Conservation (phyloP, 176 grass and related monocot species). For the Dendrocalamus sinicus region DNA sequence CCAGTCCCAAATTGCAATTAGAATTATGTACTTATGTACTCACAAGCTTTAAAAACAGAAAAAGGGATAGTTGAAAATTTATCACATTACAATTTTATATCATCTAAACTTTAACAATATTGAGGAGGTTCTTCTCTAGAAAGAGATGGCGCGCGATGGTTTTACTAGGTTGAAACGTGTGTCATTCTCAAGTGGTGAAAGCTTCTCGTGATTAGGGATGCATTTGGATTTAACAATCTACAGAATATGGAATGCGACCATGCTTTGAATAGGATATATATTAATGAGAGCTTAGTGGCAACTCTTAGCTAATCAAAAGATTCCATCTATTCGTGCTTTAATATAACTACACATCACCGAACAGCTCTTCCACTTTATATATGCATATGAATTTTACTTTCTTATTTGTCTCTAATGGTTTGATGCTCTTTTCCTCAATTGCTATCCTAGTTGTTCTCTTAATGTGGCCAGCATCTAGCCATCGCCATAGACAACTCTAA, state of each 20-base stretch:
- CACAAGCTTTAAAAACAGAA: too few relatives aligned
- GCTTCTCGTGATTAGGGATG: constrained; percentile 20
- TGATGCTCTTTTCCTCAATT: too few relatives aligned
- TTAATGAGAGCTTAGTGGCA: constrained; percentile 51
- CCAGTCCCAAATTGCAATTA: too few relatives aligned
- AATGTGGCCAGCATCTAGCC: constrained; percentile 33
- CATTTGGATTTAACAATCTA: constrained; percentile 48
- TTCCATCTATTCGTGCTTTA: constrained; percentile 50
- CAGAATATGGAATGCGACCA: constrained; percentile 54
- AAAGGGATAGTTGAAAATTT: too few relatives aligned
- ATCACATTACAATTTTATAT: constrained; percentile 50
- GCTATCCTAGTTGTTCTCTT: background rate
- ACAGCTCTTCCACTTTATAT: too few relatives aligned
- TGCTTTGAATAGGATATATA: constrained; percentile 48
- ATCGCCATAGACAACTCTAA: constrained; percentile 4
- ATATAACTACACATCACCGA: constrained; percentile 41
- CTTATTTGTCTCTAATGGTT: too few relatives aligned
- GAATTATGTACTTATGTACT: too few relatives aligned
- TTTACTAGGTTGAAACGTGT: constrained; percentile 48
- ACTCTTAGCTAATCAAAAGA: constrained; percentile 50
- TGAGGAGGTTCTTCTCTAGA: constrained; percentile 41
- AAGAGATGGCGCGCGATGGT: constrained; percentile 12
- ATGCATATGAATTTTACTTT: too few relatives aligned
- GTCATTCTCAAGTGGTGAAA: constrained; percentile 43
- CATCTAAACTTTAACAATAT: constrained; percentile 43